A percentile compares a stretch with the other conserved stretches of the same genome.
Conservation (phyloP, 345 rosid genomes). For the Heritiera fomes region DNA sequence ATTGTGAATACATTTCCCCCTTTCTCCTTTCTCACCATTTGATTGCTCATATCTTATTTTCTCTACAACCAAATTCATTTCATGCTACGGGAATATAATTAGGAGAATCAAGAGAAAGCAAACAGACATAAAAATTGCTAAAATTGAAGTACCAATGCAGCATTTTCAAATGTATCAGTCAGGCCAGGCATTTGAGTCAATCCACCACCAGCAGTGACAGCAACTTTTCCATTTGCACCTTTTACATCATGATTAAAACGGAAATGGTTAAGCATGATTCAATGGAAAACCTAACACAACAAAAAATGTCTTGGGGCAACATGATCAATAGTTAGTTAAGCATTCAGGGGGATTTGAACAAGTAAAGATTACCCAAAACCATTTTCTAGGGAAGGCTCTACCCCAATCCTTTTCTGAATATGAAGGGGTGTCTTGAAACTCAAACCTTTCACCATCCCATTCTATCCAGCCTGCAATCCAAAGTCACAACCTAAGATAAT, state of each 20-base stretch:
- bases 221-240: slow-evolving; percentile 84
- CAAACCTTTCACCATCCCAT: slow-evolving; percentile 91
- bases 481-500: slow-evolving; percentile 21
- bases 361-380: slow-evolving; percentile 84
- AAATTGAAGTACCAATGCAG: slow-evolving; percentile 69
- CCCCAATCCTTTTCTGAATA: slow-evolving; percentile 99
- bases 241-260: slow-evolving; percentile 29
- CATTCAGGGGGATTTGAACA: slow-evolving; percentile 21
- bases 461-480: slow-evolving; percentile 87
- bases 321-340: slow-evolving; percentile 15
- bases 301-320: not conserved
- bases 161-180: slow-evolving; percentile 68
- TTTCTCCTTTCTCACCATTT: not conserved
- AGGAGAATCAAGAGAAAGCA: not conserved
- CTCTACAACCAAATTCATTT: not conserved
- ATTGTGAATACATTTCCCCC: not conserved
- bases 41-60: not conserved
- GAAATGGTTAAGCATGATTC: slow-evolving; percentile 8
- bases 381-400: slow-evolving; percentile 92
- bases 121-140: not conserved
- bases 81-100: not conserved
- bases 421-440: slow-evolving; percentile 88
- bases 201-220: slow-evolving; percentile 89
- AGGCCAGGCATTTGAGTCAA: slow-evolving; percentile 84
- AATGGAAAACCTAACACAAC: slow-evolving; percentile 1